Evolutionary conservation across 1,139 yeast genomes (phyloP).

Genomic region (Scheffersomyces stambukii): DNA sequence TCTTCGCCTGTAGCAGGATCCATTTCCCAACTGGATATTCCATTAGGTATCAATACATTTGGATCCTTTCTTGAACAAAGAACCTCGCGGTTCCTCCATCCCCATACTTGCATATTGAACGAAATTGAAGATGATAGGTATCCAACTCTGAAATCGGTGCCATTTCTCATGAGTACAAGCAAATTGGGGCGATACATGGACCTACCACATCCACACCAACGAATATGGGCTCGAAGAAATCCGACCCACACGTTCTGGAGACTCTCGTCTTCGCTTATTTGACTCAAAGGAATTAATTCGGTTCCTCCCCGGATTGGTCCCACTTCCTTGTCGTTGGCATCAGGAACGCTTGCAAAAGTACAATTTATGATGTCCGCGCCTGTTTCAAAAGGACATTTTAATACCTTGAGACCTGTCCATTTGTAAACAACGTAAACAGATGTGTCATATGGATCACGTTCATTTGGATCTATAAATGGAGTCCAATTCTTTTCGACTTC

Average conservation of each 20-base stretch:
- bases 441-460: slow-evolving; percentile 21
- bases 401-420: slow-evolving; percentile 34
- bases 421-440: slow-evolving; percentile 30
- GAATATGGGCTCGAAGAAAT: slow-evolving; percentile 34
- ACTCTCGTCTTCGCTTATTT: slow-evolving; percentile 1
- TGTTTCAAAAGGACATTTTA: slow-evolving; percentile 27
- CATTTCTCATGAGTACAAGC: slow-evolving; percentile 21
- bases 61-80: slow-evolving; percentile 22
- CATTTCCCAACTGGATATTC: slow-evolving; percentile 28
- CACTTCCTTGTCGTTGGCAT: slow-evolving; percentile 14
- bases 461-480: slow-evolving; percentile 28
- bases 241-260: slow-evolving; percentile 32
- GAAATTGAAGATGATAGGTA: slow-evolving; percentile 34
- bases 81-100: slow-evolving; percentile 26
- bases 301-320: slow-evolving; percentile 41
- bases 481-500: slow-evolving; percentile 42
- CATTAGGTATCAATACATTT: slow-evolving; percentile 36
- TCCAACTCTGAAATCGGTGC: slow-evolving; percentile 19
- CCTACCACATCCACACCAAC: slow-evolving; percentile 33
- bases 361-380: slow-evolving; percentile 27
- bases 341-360: slow-evolving; percentile 10
- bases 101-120: slow-evolving; percentile 28
- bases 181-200: slow-evolving; percentile 35
- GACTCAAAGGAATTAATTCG: slow-evolving; percentile 24
- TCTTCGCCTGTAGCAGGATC: slow-evolving; percentile 19